Evolutionary conservation across 106 monocot genomes (phyloP), one percentile per base, ranked within the genome.

Genomic region (Agapanthus africanus): DNA sequence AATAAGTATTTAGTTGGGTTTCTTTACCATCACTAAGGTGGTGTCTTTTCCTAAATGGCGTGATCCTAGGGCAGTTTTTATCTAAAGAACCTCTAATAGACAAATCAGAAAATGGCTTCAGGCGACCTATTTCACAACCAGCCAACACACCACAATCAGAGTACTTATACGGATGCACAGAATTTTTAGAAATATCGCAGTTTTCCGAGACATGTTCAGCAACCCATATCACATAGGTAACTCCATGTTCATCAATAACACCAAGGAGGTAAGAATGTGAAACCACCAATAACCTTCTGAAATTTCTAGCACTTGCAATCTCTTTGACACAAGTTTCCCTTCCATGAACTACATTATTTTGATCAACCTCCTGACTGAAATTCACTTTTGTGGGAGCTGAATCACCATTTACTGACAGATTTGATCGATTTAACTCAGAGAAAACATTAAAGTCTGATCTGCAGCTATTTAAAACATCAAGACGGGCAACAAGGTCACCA

Each of bases 211-310:
- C 50, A 69, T 79, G 62, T 56, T 84, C 80, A 66, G 76, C 72
- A 65, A 73, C 74, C 65, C 52, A 44, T 46, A 79, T 40, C 40
- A 89, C 56, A 77, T 88, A 95, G 38, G 91, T 59, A 36, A 91
- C 65, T 56, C 95, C 91, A 76, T 78, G 40, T 46, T 86, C 80
- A 77, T 95, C 88, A 66, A 87, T 33, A 51, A 69, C 71, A 63
- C 82, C 91, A 54, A 91, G 46, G 6, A 81, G 50, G 46, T 62
- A 70, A 66, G 84, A 88, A 74, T 71, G 57, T 76, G 83, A 79
- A 69, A 78, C 49, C 40, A 83, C 78, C 64, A 91, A 63, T 39
- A 95, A 78, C 69, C 59, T 85, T 69, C 40, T 88, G 49, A 91
- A 95, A 39, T 16, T 69, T 65, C 69, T 75, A 54, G 25, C 15